These are phyloP conservation scores for Trichopus zeylanicus DNA, from an alignment of 116 monocot species.

Conservation along the genomic window DNA sequence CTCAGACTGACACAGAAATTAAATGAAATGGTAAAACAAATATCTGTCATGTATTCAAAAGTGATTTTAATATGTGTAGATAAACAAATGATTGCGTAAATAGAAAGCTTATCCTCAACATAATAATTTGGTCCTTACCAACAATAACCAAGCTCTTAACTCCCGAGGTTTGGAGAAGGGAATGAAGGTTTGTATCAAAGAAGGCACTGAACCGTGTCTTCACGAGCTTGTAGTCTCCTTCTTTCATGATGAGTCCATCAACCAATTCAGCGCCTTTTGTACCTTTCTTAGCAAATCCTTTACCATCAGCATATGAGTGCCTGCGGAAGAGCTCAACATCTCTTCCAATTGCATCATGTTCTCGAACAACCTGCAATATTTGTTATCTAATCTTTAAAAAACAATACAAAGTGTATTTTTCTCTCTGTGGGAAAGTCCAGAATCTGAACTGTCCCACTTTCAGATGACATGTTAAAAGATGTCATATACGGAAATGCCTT, in stretches of 20 bases:
- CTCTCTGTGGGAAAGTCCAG: background rate
- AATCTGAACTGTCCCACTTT: background rate
- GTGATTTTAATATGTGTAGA: too few species aligned
- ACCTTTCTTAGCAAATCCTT: slow-evolving; percentile 61
- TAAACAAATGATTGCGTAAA: too few species aligned
- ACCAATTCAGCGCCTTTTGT: slow-evolving; percentile 70
- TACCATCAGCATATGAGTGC: slow-evolving; percentile 53
- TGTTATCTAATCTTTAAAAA: slow-evolving; percentile 1
- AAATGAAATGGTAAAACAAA: too few species aligned
- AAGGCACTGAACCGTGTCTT: slow-evolving; percentile 98
- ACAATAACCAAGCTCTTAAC: slow-evolving; percentile 73
- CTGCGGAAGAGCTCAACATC: slow-evolving; percentile 87
- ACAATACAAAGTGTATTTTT: background rate
- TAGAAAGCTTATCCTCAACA: too few species aligned
- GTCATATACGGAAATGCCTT: too few species aligned
- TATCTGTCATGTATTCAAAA: too few species aligned
- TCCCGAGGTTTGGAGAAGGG: slow-evolving; percentile 56
- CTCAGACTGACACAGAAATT: too few species aligned
- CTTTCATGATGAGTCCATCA: slow-evolving; percentile 54
- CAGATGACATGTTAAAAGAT: background rate
- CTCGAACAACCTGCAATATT: slow-evolving; percentile 92
- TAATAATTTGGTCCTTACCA: slow-evolving; percentile 39
- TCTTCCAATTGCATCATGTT: slow-evolving; percentile 79
- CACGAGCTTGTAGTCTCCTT: slow-evolving; percentile 77
- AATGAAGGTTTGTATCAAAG: slow-evolving; percentile 75